Percentiles rank a stretch among this genome's conserved stretches.
Conservation (phyloP, 1,284 basidiomycete species). For the Jaminaea rosea region DNA sequence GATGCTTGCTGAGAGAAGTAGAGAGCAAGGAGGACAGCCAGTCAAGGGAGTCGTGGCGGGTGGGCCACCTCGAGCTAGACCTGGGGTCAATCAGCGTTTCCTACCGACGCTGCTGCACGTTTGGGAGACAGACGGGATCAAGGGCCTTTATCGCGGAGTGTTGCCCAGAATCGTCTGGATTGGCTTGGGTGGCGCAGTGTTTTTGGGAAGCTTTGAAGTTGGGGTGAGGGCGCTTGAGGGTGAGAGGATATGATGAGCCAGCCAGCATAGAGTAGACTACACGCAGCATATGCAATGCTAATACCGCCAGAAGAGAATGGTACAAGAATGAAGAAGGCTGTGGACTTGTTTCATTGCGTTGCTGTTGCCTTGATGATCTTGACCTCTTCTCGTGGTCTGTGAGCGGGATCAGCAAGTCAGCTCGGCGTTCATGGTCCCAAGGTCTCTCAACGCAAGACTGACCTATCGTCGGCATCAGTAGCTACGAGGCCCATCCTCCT, state of each 20-base stretch:
- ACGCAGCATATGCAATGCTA: too few relatives aligned
- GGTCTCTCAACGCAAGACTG: neutral
- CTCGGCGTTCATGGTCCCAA: neutral
- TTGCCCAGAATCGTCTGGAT: conserved; percentile 92
- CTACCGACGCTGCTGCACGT: conserved; percentile 53
- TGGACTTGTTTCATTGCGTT: too few relatives aligned
- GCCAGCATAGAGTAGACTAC: too few relatives aligned
- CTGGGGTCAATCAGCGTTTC: conserved; percentile 34
- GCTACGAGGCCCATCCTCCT: conserved; percentile 17
- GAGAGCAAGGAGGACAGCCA: neutral
- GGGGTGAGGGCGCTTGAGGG: conserved; percentile 24
- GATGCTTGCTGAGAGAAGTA: conserved; percentile 66
- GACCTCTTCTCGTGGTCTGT: conserved; percentile 7
- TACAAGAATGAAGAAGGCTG: too few relatives aligned
- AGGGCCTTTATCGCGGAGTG: conserved; percentile 74
- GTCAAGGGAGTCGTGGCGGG: neutral
- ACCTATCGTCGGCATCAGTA: conserved; percentile 14
- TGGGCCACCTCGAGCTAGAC: neutral
- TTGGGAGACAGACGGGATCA: conserved; percentile 62
- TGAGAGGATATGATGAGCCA: neutral
- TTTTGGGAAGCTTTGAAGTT: conserved; percentile 80
- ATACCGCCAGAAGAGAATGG: too few relatives aligned
- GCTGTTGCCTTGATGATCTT: conserved; percentile 8
- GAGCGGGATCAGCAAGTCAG: neutral
- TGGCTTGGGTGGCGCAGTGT: conserved; percentile 89